Evolutionary conservation across 108 stramenopile genomes (phyloP).

Genomic region (Skeletonema marinoi): DNA sequence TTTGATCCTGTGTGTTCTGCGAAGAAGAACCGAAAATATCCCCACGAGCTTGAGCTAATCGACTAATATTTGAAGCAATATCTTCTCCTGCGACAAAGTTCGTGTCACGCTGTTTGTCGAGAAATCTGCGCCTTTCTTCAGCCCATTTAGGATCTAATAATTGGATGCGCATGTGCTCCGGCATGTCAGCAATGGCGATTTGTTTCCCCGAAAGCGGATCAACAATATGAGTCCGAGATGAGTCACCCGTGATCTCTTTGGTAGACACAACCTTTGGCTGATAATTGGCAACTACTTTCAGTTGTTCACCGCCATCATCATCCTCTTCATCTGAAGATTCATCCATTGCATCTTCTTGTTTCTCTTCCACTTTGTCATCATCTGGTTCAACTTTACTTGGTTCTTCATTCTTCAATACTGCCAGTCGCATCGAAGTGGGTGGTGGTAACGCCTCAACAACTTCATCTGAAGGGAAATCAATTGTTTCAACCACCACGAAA

Average conservation of each 20-base stretch:
- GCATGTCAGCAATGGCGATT: constrained; percentile 82
- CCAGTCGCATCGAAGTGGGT: constrained; percentile 64
- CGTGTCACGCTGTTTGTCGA: constrained; percentile 92
- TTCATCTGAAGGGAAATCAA: constrained; percentile 93
- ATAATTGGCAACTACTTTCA: constrained; percentile 90
- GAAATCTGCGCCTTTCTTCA: constrained; percentile 86
- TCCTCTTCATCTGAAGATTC: constrained; percentile 68
- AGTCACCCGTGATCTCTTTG: constrained; percentile 50
- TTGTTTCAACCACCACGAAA: constrained; percentile 98
- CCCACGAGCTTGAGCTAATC: constrained; percentile 56
- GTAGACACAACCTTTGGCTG: constrained; percentile 88
- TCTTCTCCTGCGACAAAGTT: constrained; percentile 90
- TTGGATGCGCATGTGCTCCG: constrained; percentile 98
- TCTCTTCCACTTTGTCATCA: constrained; percentile 29
- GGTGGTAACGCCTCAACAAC: constrained; percentile 75
- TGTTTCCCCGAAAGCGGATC: constrained; percentile 95
- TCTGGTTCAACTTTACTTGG: constrained; percentile 14
- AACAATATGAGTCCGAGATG: constrained; percentile 70
- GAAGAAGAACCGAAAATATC: constrained; percentile 56
- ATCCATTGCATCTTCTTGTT: constrained; percentile 44
- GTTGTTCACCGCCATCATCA: constrained; percentile 80
- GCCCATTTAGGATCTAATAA: constrained; percentile 97
- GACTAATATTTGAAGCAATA: constrained; percentile 87
- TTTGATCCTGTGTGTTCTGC: constrained; percentile 43
- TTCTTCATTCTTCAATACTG: constrained; percentile 32